phyloP scores from a whole-genome alignment of 2,329 filamentous ascomycete species.

The Colletotrichum sp. region DNA sequence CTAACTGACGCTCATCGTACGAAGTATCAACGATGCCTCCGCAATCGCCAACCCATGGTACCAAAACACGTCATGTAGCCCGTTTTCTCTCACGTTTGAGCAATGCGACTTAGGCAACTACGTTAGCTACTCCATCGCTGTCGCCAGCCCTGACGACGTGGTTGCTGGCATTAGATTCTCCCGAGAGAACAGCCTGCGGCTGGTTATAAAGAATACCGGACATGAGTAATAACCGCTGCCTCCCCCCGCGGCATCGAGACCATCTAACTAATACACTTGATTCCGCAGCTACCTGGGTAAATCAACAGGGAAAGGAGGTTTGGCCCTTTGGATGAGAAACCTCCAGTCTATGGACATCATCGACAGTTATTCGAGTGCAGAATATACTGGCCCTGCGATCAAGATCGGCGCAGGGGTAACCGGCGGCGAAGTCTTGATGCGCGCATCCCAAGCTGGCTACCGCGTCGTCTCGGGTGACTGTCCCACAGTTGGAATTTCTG shows the following conservation, averaged over 20 bases:
- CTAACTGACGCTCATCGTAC: too few species aligned
- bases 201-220: constrained; percentile 61
- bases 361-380: background rate
- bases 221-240: constrained; percentile 44
- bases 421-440: constrained; percentile 45
- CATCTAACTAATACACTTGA: constrained; percentile 24
- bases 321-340: background rate
- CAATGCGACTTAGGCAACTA: constrained; percentile 45
- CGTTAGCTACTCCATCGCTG: constrained; percentile 30
- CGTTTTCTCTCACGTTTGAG: constrained; percentile 37
- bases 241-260: constrained; percentile 33
- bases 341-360: constrained; percentile 29
- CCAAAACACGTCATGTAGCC: constrained; percentile 29
- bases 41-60: constrained; percentile 28
- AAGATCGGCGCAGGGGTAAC: constrained; percentile 59
- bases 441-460: constrained; percentile 42
- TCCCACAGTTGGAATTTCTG: constrained; percentile 54
- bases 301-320: background rate
- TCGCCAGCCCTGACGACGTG: constrained; percentile 21
- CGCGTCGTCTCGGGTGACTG: constrained; percentile 51
- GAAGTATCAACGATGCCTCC: background rate
- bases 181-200: constrained; percentile 46
- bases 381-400: constrained; percentile 57
- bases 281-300: background rate
- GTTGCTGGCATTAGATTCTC: constrained; percentile 35